phyloP scores from a whole-genome alignment of 495 filamentous ascomycete species.

The Talaromyces stipitatus region DNA sequence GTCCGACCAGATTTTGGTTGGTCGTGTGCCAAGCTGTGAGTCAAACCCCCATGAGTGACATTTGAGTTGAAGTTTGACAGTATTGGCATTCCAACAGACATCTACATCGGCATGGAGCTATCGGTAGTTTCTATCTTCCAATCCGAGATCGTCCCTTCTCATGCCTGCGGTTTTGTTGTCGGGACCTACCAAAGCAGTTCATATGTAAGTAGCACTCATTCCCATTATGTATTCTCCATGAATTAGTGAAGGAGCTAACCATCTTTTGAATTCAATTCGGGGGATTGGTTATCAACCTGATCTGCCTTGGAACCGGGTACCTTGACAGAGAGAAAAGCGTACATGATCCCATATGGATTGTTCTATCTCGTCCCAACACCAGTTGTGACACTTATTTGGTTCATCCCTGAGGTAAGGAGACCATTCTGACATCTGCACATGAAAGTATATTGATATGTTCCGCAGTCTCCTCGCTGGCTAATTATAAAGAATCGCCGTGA shows the following conservation, averaged over 20 bases:
- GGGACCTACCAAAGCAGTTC: conserved; percentile 21
- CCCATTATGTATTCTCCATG: conserved; percentile 6
- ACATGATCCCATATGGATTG: conserved; percentile 22
- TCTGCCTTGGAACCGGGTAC: conserved; percentile 17
- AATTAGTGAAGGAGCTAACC: background rate
- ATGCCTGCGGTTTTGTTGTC: conserved; percentile 21
- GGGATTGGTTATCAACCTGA: background rate
- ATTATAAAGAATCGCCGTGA: conserved; percentile 16
- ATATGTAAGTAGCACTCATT: conserved; percentile 15
- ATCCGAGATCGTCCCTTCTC: conserved; percentile 23
- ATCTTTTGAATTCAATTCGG: background rate
- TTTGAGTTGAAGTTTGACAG: background rate
- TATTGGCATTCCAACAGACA: conserved; percentile 12
- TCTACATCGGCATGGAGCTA: conserved; percentile 31
- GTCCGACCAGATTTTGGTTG: conserved; percentile 20
- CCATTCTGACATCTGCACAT: background rate
- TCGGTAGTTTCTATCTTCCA: conserved; percentile 20
- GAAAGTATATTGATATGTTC: background rate
- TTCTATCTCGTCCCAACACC: conserved; percentile 20
- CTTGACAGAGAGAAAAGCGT: conserved; percentile 15
- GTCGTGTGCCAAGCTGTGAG: conserved; percentile 5
- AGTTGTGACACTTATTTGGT: conserved; percentile 17
- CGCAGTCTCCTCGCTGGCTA: conserved; percentile 23
- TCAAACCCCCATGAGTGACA: too few species aligned
- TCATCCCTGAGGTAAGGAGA: conserved; percentile 13